Evolutionary conservation across 306 rosid species (phyloP), one percentile per base, ranked within the genome.

Genomic region (Glycine tomentella): DNA sequence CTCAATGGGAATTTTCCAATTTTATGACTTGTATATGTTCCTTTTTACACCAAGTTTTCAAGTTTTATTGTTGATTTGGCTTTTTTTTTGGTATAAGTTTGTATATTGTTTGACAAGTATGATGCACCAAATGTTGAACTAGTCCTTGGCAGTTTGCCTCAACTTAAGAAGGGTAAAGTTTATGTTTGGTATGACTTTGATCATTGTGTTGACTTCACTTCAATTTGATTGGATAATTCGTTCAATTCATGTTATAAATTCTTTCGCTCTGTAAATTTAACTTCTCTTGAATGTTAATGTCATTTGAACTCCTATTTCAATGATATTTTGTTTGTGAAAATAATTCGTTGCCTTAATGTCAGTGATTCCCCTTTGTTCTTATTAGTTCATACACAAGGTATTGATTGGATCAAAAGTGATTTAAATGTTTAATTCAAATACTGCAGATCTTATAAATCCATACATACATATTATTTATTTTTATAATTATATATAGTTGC

Each of bases 131-230:
- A 36, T 10, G 9, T 66, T 64, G 63, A 25, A 69, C 66, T 55
- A 71, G 51, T 68, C 11, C 55, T 17, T 75, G 61, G 52, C 36
- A 10, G n/a, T n/a, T n/a, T n/a, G n/a, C n/a, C n/a, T n/a, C n/a
- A n/a, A n/a, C n/a, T n/a, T n/a, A n/a, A n/a, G n/a, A n/a, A n/a
- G 69, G 58, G 17, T 73, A 64, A 44, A 64, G 62, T 67, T 17
- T 66, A 14, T 67, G 46, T 58, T 74, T 33, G 11, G 16, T 6
- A 49, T 72, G 72, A 33, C 25, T 67, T 49, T 57, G 70, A 13
- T 56, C 36, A 14, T 44, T 38, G 16, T 42, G 15, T 59, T 49
- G 40, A 59, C n/a, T 20, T 25, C 69, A 79, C 62, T n/a, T 83
- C 2, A 50, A 59, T 59, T 48, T 53, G 52, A 71, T n/a, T 44